A percentile compares a stretch with the other conserved stretches of the same genome.
These are phyloP conservation scores for Ceratocystis lukuohia DNA, from an alignment of 2,329 filamentous ascomycete genomes.

Conservation along the genomic window DNA sequence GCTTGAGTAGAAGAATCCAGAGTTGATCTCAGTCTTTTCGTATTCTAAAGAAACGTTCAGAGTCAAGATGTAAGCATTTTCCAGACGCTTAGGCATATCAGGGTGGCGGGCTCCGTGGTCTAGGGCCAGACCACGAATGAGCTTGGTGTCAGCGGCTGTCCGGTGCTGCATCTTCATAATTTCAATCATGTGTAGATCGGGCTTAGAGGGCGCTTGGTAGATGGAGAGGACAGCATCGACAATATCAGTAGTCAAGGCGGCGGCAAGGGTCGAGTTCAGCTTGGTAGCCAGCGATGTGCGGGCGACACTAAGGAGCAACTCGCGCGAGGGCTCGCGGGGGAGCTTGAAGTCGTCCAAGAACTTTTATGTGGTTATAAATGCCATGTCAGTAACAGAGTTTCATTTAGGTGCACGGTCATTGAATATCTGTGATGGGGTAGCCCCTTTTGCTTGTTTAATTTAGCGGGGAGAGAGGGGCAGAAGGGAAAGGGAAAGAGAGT, in stretches of 20 bases:
- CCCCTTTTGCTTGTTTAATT: no score
- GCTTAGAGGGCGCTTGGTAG: conserved; percentile 77
- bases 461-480: no score
- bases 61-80: conserved; percentile 90
- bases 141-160: conserved; percentile 85
- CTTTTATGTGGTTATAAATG: conserved; percentile 30
- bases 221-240: conserved; percentile 94
- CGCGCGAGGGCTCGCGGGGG: conserved; percentile 73
- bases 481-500: neutral
- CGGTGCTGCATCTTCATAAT: conserved; percentile 99
- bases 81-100: conserved; percentile 92
- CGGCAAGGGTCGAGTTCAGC: conserved; percentile 75
- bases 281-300: conserved; percentile 92
- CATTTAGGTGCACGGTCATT: neutral
- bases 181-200: conserved; percentile 97
- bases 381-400: conserved; percentile 16
- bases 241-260: conserved; percentile 85
- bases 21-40: conserved; percentile 99
- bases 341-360: conserved; percentile 95
- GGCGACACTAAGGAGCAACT: conserved; percentile 84
- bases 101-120: conserved; percentile 95
- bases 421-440: conserved; percentile 13
- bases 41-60: conserved; percentile 96
- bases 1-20: conserved; percentile 94
- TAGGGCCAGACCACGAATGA: conserved; percentile 82